A percentile compares a stretch with the other conserved stretches of the same genome.
Conservation (phyloP, 257 asterid genomes). For the Solanum ossicruentum region DNA sequence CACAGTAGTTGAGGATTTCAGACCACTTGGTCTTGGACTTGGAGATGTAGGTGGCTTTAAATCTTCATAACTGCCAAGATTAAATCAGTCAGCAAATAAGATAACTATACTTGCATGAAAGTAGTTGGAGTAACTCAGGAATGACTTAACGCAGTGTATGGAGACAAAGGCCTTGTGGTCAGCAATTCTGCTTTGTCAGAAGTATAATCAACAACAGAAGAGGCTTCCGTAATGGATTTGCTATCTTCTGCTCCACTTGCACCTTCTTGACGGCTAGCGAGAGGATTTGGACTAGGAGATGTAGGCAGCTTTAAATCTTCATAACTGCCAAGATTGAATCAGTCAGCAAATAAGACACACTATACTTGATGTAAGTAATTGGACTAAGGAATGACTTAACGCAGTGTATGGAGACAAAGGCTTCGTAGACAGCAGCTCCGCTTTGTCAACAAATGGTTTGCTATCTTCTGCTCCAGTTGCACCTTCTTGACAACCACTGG, state of each 20-base stretch:
- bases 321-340: constrained; percentile 24
- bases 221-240: neutral
- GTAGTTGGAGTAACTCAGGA: neutral
- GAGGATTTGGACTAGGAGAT: constrained; percentile 15
- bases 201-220: neutral
- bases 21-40: constrained; percentile 43
- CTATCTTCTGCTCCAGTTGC: neutral
- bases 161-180: constrained; percentile 10
- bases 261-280: neutral
- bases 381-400: constrained; percentile 1
- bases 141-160: constrained; percentile 14
- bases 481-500: constrained; percentile 23
- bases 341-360: neutral
- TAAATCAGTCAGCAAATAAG: constrained; percentile 4
- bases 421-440: neutral
- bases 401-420: constrained; percentile 19
- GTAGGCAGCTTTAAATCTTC: constrained; percentile 50
- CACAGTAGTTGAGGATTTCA: constrained; percentile 11
- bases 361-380: neutral
- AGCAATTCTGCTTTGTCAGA: neutral
- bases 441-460: neutral
- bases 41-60: constrained; percentile 69
- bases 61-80: constrained; percentile 42
- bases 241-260: neutral
- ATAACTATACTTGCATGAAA: neutral